phyloP scores from a whole-genome alignment of 805 yeast species.

The Maudiozyma barnettii region DNA sequence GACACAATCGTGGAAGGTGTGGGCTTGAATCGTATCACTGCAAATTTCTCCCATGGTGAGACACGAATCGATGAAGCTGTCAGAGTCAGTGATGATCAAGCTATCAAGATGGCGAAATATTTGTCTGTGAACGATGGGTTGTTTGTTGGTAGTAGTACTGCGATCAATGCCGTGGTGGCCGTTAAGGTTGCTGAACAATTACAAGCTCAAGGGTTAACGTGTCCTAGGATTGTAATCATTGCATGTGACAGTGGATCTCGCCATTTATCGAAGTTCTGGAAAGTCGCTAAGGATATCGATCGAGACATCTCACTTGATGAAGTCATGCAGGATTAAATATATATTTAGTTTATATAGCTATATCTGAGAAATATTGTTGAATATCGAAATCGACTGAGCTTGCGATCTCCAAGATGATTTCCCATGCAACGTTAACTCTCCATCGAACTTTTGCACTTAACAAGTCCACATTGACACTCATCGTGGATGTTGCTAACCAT shows the following conservation, averaged over 20 bases:
- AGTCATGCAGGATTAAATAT: slow-evolving; percentile 15
- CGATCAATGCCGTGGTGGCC: slow-evolving; percentile 89
- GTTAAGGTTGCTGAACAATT: slow-evolving; percentile 41
- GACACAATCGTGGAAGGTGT: slow-evolving; percentile 93
- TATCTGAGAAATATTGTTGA: slow-evolving; percentile 41
- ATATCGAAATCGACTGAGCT: slow-evolving; percentile 57
- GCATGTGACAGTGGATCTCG: slow-evolving; percentile 91
- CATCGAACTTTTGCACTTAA: slow-evolving; percentile 64
- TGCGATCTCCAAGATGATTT: slow-evolving; percentile 49
- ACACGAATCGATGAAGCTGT: slow-evolving; percentile 64
- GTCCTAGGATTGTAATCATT: slow-evolving; percentile 66
- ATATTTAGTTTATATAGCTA: slow-evolving; percentile 2
- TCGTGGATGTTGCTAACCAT: slow-evolving; percentile 33
- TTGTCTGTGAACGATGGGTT: slow-evolving; percentile 77
- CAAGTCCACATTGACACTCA: slow-evolving; percentile 39
- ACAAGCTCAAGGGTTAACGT: slow-evolving; percentile 32
- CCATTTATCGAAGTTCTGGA: slow-evolving; percentile 91
- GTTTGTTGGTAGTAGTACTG: slow-evolving; percentile 89
- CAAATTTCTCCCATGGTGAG: slow-evolving; percentile 69
- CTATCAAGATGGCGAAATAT: slow-evolving; percentile 79
- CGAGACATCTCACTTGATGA: slow-evolving; percentile 29
- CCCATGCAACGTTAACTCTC: slow-evolving; percentile 71
- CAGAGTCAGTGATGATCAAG: slow-evolving; percentile 70
- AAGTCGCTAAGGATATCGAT: slow-evolving; percentile 39
- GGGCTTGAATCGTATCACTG: slow-evolving; percentile 80